Percentiles rank a stretch among this genome's conserved stretches.
Evolutionary conservation across 2,329 filamentous ascomycete genomes (phyloP).

Genomic region (Cordyceps fumosorosea): DNA sequence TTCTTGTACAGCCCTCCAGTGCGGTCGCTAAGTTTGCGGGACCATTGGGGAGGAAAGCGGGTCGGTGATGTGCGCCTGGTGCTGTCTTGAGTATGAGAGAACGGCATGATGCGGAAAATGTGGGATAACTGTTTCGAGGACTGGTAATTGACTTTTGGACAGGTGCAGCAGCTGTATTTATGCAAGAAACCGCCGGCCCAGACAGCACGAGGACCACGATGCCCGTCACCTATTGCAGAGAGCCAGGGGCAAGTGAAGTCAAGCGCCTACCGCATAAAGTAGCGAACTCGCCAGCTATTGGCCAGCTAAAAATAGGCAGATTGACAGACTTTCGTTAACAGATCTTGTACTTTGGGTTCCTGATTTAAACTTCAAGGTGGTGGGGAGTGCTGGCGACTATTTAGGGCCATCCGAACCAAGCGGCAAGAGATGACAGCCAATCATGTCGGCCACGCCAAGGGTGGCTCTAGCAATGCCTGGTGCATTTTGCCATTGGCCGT

Average conservation of each 20-base stretch:
- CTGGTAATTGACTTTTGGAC: neutral
- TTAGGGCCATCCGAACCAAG: neutral
- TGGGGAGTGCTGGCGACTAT: neutral
- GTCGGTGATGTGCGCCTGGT: neutral
- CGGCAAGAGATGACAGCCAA: neutral
- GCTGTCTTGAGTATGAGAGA: neutral
- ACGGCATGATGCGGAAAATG: neutral
- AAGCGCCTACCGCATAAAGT: neutral
- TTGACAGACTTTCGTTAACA: neutral
- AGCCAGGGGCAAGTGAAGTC: neutral
- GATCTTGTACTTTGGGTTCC: neutral
- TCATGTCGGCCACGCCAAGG: neutral
- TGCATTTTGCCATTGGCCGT: neutral
- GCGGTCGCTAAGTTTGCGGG: neutral
- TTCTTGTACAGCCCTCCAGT: neutral
- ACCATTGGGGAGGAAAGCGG: neutral
- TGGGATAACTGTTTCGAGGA: neutral
- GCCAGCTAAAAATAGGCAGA: neutral
- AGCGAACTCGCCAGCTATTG: neutral
- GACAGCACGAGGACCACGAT: neutral
- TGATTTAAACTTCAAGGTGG: neutral
- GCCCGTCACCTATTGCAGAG: neutral
- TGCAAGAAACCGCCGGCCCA: neutral
- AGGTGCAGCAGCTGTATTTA: neutral
- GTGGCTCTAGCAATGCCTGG: neutral